Evolutionary conservation across 495 filamentous ascomycete genomes (phyloP), one percentile per base, ranked within the genome.

Genomic region (Aspergillus sclerotiicarbonarius): DNA sequence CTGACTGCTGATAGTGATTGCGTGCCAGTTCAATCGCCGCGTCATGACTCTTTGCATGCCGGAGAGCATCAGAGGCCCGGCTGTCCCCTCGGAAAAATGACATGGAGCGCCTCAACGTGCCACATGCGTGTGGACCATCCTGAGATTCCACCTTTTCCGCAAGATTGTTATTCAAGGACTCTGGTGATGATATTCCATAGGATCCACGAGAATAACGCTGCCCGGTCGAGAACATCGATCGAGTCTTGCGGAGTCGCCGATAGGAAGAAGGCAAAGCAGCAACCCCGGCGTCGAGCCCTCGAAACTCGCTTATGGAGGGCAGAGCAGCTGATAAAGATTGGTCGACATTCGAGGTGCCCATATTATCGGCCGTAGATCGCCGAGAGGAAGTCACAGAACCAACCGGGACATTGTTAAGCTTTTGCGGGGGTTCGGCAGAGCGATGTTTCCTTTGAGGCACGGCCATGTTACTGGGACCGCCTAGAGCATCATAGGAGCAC

Each of bases 211-310:
- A 68, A 6, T 72, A 66, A 33, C 76, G 69, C 33, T 78, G 80
- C 41, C 77, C 74, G 12, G 82, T 78, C 30, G 76, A 78, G 61
- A 89, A 85, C 83, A 91, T 83, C 0, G 90, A 92, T 63, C 80
- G 87, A 13, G 90, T 82, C 64, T 86, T 90, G 50, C 85, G 86
- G 50, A 92, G 74, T 51, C 80, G 86, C n/a, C 85, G 82, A 60
- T 86, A 91, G 1, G 90, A 92, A 3, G 89, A 92, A 18, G 88
- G 86, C 15, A 77, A 76, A 9, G 86, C 87, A 6, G 80, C 77
- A 51, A 85, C 74, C n/a, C 82, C 79, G 46, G 86, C 82, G 64
- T 87, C 82, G 6, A 83, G 75, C 6, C 71, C 76, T 7, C 61
- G 58, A 33, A 71, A 67, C 50, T 80, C 77, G 25, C 47, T 67